Evolutionary conservation across 345 rosid species (phyloP), one percentile per base, ranked within the genome.

Genomic region (Sonneratia alba): DNA sequence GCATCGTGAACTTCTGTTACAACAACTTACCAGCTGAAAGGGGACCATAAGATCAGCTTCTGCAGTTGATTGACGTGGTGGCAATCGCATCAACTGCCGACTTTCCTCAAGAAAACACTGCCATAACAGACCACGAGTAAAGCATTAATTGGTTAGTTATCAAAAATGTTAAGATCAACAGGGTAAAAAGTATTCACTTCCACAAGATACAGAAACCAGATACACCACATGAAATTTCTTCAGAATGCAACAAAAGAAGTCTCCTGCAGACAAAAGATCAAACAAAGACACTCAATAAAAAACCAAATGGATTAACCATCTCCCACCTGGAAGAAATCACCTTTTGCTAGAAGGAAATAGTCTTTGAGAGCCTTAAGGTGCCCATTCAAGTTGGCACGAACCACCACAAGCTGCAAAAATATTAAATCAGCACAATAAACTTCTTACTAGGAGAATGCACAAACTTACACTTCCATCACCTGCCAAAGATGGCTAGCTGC

Each of bases 401-500:
- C 88, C 70, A 91, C 97, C 55, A 94, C 97, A 71, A 92, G 98
- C 97, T 91, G 90, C 77, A 79, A 56, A 78, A 83, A 72, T 38
- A 71, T 73, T 65, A 81, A 76, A 68, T 72, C 65, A 66, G 45
- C 64, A 63, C 57, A 42, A 70, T 27, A 70, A 62, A 76, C 71
- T 38, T 68, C 36, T 10, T 73, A 56, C 16, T 48, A 75, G 27
- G 37, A 43, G 66, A 70, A 18, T 66, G 72, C 56, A 71, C 45
- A 71, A 40, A 36, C 59, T 53, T 65, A 82, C 59, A 51, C 66
- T 82, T 72, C 67, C 73, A 81, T 83, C 78, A 92, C 99, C 99
- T 92, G 99, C 99, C 99, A 95, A 78, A 95, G 97, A 89, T 92
- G 97, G 81, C 97, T 84, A 66, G 97, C 99, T 66, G 99, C 97